Conservation (phyloP, 2,329 filamentous ascomycete genomes). For the Penicillium sp. region DNA sequence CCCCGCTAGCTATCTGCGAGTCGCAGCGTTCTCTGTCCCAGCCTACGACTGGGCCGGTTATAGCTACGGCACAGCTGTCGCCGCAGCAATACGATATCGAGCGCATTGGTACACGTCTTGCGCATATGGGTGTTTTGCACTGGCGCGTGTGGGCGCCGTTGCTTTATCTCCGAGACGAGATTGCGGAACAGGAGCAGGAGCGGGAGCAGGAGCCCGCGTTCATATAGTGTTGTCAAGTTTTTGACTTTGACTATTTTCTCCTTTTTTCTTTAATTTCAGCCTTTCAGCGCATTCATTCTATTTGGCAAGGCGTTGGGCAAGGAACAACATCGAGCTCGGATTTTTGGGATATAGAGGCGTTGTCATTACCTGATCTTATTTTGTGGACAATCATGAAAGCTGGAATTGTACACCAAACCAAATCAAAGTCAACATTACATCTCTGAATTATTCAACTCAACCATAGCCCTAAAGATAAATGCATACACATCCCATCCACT, state of each 20-base stretch:
- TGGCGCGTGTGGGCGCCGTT: constrained; percentile 84
- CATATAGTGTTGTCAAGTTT: constrained; percentile 6
- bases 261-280: constrained; percentile 3
- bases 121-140: constrained; percentile 79
- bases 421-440: background rate
- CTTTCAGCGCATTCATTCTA: constrained; percentile 19
- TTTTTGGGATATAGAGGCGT: background rate
- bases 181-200: constrained; percentile 13
- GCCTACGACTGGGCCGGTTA: constrained; percentile 9
- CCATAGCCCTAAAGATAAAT: too few species aligned
- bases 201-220: constrained; percentile 4
- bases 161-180: constrained; percentile 53
- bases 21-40: constrained; percentile 34
- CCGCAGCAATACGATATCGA: constrained; percentile 36
- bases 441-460: too few species aligned
- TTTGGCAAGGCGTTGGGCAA: background rate
- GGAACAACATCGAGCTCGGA: background rate
- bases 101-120: constrained; percentile 66
- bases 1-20: constrained; percentile 43
- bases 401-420: background rate
- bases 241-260: background rate
- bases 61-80: constrained; percentile 6
- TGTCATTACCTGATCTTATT: background rate
- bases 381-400: background rate
- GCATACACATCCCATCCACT: too few species aligned